Evolutionary conservation across 352 stramenopile species (phyloP).

Genomic region (Phytophthora fragariae): DNA sequence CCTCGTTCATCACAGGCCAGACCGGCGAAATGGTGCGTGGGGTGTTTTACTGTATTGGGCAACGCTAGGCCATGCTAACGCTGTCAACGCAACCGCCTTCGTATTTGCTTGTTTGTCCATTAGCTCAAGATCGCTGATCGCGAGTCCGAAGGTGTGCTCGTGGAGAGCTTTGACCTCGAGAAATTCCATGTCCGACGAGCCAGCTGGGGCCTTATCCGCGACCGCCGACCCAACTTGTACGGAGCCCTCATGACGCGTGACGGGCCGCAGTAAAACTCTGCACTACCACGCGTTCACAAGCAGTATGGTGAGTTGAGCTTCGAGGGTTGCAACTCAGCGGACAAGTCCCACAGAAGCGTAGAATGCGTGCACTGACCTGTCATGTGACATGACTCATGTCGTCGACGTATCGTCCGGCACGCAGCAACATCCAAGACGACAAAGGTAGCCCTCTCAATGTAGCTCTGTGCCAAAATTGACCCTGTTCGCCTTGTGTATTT

Average conservation of each 20-base stretch:
- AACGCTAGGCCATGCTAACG: conserved; percentile 5
- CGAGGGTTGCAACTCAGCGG: conserved; percentile 10
- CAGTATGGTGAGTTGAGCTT: conserved; percentile 11
- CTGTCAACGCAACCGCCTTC: not conserved
- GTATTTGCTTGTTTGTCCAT: conserved; percentile 9
- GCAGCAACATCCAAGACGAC: conserved; percentile 8
- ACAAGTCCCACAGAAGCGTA: conserved; percentile 15
- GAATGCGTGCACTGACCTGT: conserved; percentile 17
- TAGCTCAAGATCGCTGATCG: conserved; percentile 89
- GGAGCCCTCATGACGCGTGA: conserved; percentile 82
- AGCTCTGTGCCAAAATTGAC: conserved; percentile 32
- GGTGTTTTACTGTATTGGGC: not conserved
- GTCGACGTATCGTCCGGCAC: conserved; percentile 12
- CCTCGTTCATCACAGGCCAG: conserved; percentile 93
- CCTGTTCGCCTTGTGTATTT: conserved; percentile 30
- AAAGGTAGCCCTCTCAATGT: conserved; percentile 31
- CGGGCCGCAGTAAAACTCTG: conserved; percentile 45
- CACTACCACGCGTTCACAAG: conserved; percentile 7
- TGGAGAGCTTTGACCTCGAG: conserved; percentile 87
- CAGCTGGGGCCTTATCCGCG: conserved; percentile 88
- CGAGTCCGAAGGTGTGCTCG: conserved; percentile 87
- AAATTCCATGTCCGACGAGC: conserved; percentile 89
- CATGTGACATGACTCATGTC: too few species aligned
- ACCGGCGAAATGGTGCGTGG: conserved; percentile 87
- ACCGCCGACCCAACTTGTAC: conserved; percentile 90